These are phyloP conservation scores for Dendrothele bispora DNA, from an alignment of 768 basidiomycete genomes.

Conservation along the genomic window DNA sequence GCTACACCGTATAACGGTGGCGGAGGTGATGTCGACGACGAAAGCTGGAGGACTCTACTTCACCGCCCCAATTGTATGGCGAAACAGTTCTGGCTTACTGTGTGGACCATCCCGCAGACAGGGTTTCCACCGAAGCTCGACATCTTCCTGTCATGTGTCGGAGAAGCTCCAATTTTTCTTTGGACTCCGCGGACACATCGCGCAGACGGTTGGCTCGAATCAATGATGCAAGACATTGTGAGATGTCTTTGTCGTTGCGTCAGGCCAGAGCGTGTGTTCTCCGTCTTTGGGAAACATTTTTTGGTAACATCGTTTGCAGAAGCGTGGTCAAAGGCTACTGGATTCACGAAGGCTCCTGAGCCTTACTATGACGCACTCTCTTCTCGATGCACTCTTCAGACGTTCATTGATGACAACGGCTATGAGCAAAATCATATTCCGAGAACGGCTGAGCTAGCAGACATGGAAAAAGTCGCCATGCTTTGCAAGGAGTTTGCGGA, in stretches of 20 bases:
- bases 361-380: slow-evolving; percentile 54
- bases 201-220: slow-evolving; percentile 30
- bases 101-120: slow-evolving; percentile 39
- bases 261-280: slow-evolving; percentile 45
- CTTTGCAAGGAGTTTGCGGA: slow-evolving; percentile 54
- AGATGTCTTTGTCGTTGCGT: slow-evolving; percentile 39
- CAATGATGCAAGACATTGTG: slow-evolving; percentile 35
- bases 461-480: slow-evolving; percentile 38
- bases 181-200: slow-evolving; percentile 36
- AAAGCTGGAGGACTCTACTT: slow-evolving; percentile 26
- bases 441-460: slow-evolving; percentile 36
- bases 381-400: slow-evolving; percentile 40
- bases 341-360: slow-evolving; percentile 24
- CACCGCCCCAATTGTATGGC: slow-evolving; percentile 18
- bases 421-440: slow-evolving; percentile 36
- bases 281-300: slow-evolving; percentile 45
- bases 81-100: slow-evolving; percentile 53
- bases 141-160: slow-evolving; percentile 47
- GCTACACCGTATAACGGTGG: slow-evolving; percentile 32
- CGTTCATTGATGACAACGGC: slow-evolving; percentile 28
- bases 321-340: too few relatives aligned
- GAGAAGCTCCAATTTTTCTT: slow-evolving; percentile 50
- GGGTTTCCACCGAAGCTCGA: slow-evolving; percentile 32
- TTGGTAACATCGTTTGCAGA: slow-evolving; percentile 44
- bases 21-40: slow-evolving; percentile 33